Percentiles rank a stretch among this genome's conserved stretches.
These are phyloP conservation scores for Hypoxylon sp. DNA, from an alignment of 2,329 filamentous ascomycete genomes.

Conservation along the genomic window DNA sequence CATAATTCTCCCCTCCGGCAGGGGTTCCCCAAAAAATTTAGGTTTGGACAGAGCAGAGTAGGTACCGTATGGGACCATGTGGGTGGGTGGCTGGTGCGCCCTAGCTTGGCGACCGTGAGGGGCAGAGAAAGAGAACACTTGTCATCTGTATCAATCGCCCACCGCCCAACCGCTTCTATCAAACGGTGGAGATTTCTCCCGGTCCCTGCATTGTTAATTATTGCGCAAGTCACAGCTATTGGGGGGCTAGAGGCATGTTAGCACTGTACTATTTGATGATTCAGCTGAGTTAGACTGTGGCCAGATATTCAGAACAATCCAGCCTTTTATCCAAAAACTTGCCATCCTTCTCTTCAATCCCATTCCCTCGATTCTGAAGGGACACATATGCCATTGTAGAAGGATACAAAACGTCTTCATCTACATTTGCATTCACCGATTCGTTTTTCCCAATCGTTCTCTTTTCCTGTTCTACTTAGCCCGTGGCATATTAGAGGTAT, in stretches of 20 bases:
- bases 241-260: conserved; percentile 15
- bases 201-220: conserved; percentile 36
- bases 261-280: conserved; percentile 33
- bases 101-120: conserved; percentile 12
- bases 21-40: conserved; percentile 38
- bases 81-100: conserved; percentile 33
- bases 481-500: conserved; percentile 38
- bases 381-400: conserved; percentile 45
- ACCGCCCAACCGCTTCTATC: conserved; percentile 25
- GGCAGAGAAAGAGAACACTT: conserved; percentile 51
- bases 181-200: conserved; percentile 23
- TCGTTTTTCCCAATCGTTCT: conserved; percentile 24
- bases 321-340: conserved; percentile 43
- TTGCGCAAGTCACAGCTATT: conserved; percentile 38
- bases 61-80: no score
- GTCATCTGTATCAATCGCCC: conserved; percentile 43
- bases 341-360: conserved; percentile 48
- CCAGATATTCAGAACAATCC: conserved; percentile 50
- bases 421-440: conserved; percentile 31
- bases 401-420: conserved; percentile 42
- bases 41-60: neutral
- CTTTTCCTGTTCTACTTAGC: conserved; percentile 21
- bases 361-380: conserved; percentile 37
- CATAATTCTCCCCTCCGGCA: conserved; percentile 19
- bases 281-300: conserved; percentile 47